These are phyloP conservation scores for Cylindrodendrum hubeiense DNA, from an alignment of 2,329 filamentous ascomycete species.

Conservation along the genomic window DNA sequence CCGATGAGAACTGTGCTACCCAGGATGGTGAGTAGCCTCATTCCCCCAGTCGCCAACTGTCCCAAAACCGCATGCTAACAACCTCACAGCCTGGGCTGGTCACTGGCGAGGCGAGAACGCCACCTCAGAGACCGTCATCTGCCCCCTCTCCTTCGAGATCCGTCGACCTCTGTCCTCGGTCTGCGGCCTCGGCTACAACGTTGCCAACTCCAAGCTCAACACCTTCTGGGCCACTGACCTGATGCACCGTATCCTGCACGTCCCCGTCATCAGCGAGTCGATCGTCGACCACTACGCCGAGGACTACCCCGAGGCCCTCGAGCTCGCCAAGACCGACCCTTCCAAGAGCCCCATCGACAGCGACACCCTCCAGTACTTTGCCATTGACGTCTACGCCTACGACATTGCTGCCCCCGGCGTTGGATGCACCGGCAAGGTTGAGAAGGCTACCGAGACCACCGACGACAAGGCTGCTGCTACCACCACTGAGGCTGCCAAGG, in stretches of 20 bases:
- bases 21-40: constrained; percentile 53
- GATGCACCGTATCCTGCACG: constrained; percentile 75
- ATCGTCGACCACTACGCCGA: constrained; percentile 73
- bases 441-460: constrained; percentile 23
- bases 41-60: accelerated
- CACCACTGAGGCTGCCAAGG: constrained; percentile 57
- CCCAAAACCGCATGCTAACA: not conserved
- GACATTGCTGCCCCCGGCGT: constrained; percentile 73
- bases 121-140: constrained; percentile 77
- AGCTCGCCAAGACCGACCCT: constrained; percentile 62
- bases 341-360: constrained; percentile 67
- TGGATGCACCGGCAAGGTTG: constrained; percentile 67
- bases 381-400: constrained; percentile 74
- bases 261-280: constrained; percentile 70
- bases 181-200: constrained; percentile 73
- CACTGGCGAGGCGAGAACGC: constrained; percentile 77
- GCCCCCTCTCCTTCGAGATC: constrained; percentile 69
- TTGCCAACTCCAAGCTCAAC: constrained; percentile 67
- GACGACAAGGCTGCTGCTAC: constrained; percentile 32
- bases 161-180: constrained; percentile 69
- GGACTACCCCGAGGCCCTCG: constrained; percentile 66
- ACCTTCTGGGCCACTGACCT: constrained; percentile 76
- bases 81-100: constrained; percentile 68
- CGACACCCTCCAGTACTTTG: constrained; percentile 76
- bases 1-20: constrained; percentile 72